Evolutionary conservation across 805 yeast species (phyloP).

Genomic region (Candida arabinofermentans): DNA sequence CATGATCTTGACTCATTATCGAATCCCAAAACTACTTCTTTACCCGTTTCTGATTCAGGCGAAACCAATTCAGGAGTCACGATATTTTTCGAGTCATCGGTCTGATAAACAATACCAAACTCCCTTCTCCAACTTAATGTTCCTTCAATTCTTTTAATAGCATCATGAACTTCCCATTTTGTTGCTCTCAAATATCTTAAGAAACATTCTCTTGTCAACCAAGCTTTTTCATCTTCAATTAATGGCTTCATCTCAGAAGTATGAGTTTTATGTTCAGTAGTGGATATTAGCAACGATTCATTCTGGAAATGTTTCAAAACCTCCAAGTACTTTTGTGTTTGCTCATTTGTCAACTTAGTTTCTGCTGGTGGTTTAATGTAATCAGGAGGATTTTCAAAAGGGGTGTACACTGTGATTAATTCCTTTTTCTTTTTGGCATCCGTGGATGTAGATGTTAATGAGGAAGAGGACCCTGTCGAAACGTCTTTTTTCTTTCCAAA

Average conservation of each 20-base stretch:
- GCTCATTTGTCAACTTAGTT: conserved; percentile 43
- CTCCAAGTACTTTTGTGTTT: conserved; percentile 55
- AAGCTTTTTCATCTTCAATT: conserved; percentile 64
- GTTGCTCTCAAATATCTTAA: conserved; percentile 90
- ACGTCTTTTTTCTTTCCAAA: conserved; percentile 1
- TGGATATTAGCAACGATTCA: conserved; percentile 46
- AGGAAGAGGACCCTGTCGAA: not conserved
- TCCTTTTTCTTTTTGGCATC: conserved; percentile 5
- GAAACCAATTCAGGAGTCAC: conserved; percentile 52
- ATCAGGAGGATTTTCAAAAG: conserved; percentile 55
- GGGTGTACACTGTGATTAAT: conserved; percentile 32
- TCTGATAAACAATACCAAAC: conserved; percentile 61
- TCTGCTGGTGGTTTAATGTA: conserved; percentile 48
- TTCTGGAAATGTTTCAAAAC: conserved; percentile 61
- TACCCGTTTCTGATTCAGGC: conserved; percentile 84
- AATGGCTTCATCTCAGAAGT: conserved; percentile 35
- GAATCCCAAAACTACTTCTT: conserved; percentile 85
- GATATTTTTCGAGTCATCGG: conserved; percentile 42
- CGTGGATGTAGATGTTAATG: not conserved
- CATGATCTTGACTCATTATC: conserved; percentile 92
- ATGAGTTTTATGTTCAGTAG: conserved; percentile 37
- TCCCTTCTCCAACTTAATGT: conserved; percentile 93
- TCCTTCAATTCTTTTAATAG: conserved; percentile 67
- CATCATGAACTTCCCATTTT: conserved; percentile 75
- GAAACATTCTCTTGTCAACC: conserved; percentile 92